Evolutionary conservation across 2,329 filamentous ascomycete species (phyloP).

Genomic region (Paecilomyces formosus): DNA sequence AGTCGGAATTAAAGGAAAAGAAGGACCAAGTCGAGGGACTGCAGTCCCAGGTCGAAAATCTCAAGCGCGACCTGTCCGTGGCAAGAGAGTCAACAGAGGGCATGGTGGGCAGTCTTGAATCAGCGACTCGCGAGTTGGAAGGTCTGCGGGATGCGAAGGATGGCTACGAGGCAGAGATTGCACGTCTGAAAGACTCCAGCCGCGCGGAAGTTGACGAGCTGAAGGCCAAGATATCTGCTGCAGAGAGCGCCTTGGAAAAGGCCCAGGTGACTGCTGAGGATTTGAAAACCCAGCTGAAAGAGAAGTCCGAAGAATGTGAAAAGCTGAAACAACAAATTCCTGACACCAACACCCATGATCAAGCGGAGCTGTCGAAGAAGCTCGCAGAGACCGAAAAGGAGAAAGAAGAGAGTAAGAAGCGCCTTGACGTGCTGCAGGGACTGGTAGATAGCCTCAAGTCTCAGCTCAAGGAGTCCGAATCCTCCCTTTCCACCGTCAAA

Average conservation of each 20-base stretch:
- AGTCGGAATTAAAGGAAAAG: constrained; percentile 64
- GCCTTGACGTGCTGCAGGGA: constrained; percentile 46
- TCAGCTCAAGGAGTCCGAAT: constrained; percentile 48
- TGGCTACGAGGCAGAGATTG: constrained; percentile 41
- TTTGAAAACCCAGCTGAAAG: constrained; percentile 30
- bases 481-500: constrained; percentile 39
- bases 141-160: constrained; percentile 47
- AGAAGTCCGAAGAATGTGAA: constrained; percentile 34
- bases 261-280: constrained; percentile 22
- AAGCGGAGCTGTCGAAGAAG: constrained; percentile 20
- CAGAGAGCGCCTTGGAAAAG: constrained; percentile 23
- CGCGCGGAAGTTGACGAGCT: constrained; percentile 37
- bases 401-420: constrained; percentile 42
- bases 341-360: constrained; percentile 12
- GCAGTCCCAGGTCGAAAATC: constrained; percentile 57
- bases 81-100: constrained; percentile 63
- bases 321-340: constrained; percentile 21
- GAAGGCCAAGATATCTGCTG: constrained; percentile 24
- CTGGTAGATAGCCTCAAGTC: constrained; percentile 48
- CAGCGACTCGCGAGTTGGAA: constrained; percentile 57
- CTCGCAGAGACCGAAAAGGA: constrained; percentile 28
- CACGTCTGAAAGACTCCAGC: constrained; percentile 33
- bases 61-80: constrained; percentile 64
- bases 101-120: constrained; percentile 60
- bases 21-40: constrained; percentile 64